These are phyloP conservation scores for Obelidium mucronatum DNA, from an alignment of 192 early-diverging fungal species.

Conservation along the genomic window DNA sequence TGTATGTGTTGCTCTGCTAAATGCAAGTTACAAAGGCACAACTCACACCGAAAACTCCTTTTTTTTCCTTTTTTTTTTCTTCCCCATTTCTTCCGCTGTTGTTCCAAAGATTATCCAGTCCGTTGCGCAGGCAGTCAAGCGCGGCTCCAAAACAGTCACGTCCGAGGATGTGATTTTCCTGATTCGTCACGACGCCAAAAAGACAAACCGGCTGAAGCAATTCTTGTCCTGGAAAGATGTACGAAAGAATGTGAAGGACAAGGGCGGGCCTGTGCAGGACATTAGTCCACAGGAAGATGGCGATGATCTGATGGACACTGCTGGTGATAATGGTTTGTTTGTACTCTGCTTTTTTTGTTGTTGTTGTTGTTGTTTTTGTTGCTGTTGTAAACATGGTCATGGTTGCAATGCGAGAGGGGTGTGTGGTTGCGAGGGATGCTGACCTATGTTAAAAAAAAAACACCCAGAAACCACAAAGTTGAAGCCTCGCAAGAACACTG, in stretches of 20 bases:
- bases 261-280: slow-evolving; percentile 56
- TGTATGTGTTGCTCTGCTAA: slow-evolving; percentile 52
- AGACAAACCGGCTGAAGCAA: slow-evolving; percentile 88
- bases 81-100: background rate
- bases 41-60: slow-evolving; percentile 1
- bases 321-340: too few species aligned
- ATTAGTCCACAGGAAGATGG: slow-evolving; percentile 65
- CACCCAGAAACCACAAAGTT: slow-evolving; percentile 43
- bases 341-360: slow-evolving; percentile 1
- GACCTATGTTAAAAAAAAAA: too few species aligned
- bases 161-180: slow-evolving; percentile 97
- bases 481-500: slow-evolving; percentile 68
- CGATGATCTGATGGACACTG: slow-evolving; percentile 26
- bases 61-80: background rate
- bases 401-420: too few species aligned
- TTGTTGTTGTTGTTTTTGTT: too few species aligned
- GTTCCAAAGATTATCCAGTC: slow-evolving; percentile 76
- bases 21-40: background rate
- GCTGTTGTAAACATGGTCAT: too few species aligned
- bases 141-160: slow-evolving; percentile 79
- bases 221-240: slow-evolving; percentile 98
- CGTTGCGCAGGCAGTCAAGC: slow-evolving; percentile 82
- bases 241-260: slow-evolving; percentile 89
- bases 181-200: slow-evolving; percentile 92
- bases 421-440: too few species aligned